Base-by-base conservation (phyloP, 2,329 filamentous ascomycete genomes). In the Xylariaceae sp. region DNA sequence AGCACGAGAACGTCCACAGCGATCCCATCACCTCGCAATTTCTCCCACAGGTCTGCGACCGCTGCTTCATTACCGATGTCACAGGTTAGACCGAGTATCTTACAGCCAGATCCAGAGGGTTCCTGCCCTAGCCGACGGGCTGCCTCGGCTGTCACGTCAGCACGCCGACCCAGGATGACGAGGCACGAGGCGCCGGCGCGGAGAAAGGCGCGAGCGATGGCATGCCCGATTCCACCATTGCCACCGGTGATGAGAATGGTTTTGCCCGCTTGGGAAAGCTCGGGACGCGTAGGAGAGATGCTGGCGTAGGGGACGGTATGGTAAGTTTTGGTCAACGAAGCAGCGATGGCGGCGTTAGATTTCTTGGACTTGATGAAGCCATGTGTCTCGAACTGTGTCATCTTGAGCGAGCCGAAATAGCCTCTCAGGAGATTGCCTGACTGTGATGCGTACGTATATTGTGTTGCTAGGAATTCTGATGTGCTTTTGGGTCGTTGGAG, bases 161-260 rank as follows among this genome's bases (percentile, higher is more conserved):
- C 26, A 2, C 61, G 63, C 6, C 71, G 67, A 7, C 62, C 66
- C 1, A 65, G 43, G 30, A 76, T 55, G 9, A 66, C 61, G 19
- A 74, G 55, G 1, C 49, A 54, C 2, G 56, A 39, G 7, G 68
- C 66, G 0, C 60, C 59, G 0, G 72, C 73, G 1, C 52, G 42
- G 9, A 64, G 60, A 48, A 73, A 87, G 35, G 80, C 67, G 36
- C 72, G 69, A 3, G 82, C 81, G 12, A 84, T 75, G 1, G 79
- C 76, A 42, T 79, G 76, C 1, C 83, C 84, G 35, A 88, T 79
- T 19, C 83, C 81, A 0, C 71, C 73, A 1, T 77, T 76, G n/a
- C 74, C 81, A 31, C 84, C 84, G 1, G 79, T 83, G 55, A 89
- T 78, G 8, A 88, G 67, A 4, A 85, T 76, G 0, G 73, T 80